Conservation (phyloP, 306 rosid species). For the Fragaria ananassa region DNA sequence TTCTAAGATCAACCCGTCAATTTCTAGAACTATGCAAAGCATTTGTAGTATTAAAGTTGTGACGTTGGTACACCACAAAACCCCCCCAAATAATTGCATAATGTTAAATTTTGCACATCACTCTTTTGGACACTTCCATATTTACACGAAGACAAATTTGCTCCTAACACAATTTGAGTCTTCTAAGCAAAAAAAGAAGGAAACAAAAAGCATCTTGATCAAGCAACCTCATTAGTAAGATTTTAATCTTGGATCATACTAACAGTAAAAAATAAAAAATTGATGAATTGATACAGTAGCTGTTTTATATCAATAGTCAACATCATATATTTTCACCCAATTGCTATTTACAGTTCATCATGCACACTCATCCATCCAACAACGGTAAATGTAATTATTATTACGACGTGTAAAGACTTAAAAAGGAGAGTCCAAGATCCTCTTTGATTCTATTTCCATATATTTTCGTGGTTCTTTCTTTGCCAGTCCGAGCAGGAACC, state of each 20-base stretch:
- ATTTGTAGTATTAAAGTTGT: background rate
- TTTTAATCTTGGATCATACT: background rate
- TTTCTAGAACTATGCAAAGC: background rate
- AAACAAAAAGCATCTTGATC: background rate
- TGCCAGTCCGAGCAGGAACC: slow-evolving; percentile 17
- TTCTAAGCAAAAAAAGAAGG: background rate
- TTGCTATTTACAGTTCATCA: background rate
- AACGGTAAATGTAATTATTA: background rate
- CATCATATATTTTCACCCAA: background rate
- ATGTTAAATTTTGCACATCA: background rate
- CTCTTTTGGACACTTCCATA: background rate
- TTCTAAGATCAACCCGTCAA: background rate
- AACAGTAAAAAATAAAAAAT: background rate
- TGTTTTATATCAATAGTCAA: too few relatives aligned
- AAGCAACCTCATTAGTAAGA: background rate
- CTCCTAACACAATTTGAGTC: background rate
- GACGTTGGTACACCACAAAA: background rate
- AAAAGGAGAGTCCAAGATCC: background rate
- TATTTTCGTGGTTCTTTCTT: slow-evolving; percentile 5
- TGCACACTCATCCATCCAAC: background rate
- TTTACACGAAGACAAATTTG: too few relatives aligned
- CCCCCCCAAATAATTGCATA: background rate
- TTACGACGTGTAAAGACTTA: background rate
- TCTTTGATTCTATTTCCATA: background rate
- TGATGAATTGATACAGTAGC: too few relatives aligned